Conservation (phyloP, 768 basidiomycete species). For the Guyanaporus albipodus region DNA sequence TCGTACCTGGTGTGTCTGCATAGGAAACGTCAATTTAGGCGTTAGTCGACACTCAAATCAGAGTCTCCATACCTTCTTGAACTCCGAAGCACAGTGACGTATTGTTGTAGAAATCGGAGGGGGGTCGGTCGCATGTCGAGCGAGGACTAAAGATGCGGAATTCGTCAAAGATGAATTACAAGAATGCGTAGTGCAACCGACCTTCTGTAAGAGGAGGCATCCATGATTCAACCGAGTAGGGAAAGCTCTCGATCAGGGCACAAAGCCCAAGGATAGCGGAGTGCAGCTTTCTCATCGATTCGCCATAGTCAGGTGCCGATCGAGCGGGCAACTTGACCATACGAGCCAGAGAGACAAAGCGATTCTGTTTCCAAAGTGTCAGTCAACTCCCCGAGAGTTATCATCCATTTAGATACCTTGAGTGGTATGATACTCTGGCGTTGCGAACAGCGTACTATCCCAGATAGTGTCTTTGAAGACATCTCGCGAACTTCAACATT, state of each 20-base stretch:
- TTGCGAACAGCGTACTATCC: constrained; percentile 88
- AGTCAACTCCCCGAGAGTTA: background rate
- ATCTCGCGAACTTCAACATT: constrained; percentile 93
- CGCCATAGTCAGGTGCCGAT: constrained; percentile 67
- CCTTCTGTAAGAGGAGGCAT: constrained; percentile 81
- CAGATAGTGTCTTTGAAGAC: constrained; percentile 81
- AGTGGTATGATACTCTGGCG: constrained; percentile 79
- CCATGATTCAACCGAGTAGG: constrained; percentile 94
- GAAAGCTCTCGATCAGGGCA: constrained; percentile 90
- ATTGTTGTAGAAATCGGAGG: constrained; percentile 90
- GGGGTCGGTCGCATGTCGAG: constrained; percentile 77
- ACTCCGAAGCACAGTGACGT: constrained; percentile 78
- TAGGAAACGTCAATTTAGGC: constrained; percentile 1
- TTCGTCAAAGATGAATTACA: background rate
- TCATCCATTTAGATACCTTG: constrained; percentile 47
- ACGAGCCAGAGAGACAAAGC: constrained; percentile 65
- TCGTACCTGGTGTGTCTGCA: constrained; percentile 60
- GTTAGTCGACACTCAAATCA: constrained; percentile 3
- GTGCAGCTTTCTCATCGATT: constrained; percentile 69
- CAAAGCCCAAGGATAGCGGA: constrained; percentile 93
- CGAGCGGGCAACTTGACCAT: constrained; percentile 64
- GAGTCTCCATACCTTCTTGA: constrained; percentile 67
- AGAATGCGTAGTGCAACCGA: constrained; percentile 25
- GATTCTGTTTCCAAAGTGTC: constrained; percentile 49
- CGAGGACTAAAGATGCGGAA: constrained; percentile 50